These are phyloP conservation scores for Naganishia sp. DNA, from an alignment of 1,284 basidiomycete species.

Conservation along the genomic window DNA sequence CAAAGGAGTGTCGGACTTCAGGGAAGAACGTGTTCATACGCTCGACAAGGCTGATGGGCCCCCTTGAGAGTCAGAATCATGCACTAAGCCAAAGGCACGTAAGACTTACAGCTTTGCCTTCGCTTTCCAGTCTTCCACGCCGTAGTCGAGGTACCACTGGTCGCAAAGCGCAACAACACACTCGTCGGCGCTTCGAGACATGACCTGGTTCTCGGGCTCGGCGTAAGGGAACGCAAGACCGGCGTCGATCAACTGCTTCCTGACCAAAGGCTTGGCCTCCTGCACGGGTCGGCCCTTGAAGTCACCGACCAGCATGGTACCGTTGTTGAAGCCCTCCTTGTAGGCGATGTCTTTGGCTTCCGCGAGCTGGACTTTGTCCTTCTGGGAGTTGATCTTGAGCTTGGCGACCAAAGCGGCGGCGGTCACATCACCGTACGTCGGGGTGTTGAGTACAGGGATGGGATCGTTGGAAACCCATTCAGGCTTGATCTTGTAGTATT, in stretches of 20 bases:
- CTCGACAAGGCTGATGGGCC: slow-evolving; percentile 64
- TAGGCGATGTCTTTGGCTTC: slow-evolving; percentile 98
- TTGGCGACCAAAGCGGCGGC: slow-evolving; percentile 85
- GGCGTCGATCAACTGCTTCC: slow-evolving; percentile 76
- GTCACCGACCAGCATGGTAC: slow-evolving; percentile 84
- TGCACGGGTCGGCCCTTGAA: slow-evolving; percentile 85
- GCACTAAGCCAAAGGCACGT: not conserved
- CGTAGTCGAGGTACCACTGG: slow-evolving; percentile 99
- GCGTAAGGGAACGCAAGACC: slow-evolving; percentile 87
- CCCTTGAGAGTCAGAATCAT: not conserved
- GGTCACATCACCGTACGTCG: slow-evolving; percentile 86
- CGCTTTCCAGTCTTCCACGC: slow-evolving; percentile 83
- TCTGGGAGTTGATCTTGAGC: slow-evolving; percentile 94
- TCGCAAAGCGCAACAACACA: slow-evolving; percentile 98
- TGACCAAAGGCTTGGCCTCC: slow-evolving; percentile 87
- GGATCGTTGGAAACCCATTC: slow-evolving; percentile 85
- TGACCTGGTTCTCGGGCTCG: slow-evolving; percentile 90
- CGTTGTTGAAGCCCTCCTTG: slow-evolving; percentile 97
- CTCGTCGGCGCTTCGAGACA: slow-evolving; percentile 88
- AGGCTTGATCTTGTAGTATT: slow-evolving; percentile 93
- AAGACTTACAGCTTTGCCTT: slow-evolving; percentile 73
- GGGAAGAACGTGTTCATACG: slow-evolving; percentile 86
- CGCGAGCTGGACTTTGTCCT: slow-evolving; percentile 86
- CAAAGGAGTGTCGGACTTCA: slow-evolving; percentile 90
- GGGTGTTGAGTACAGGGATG: slow-evolving; percentile 83